Evolutionary conservation across 331 rosid species (phyloP), one percentile per base, ranked within the genome.

Genomic region (Erythrophleum ivorense): DNA sequence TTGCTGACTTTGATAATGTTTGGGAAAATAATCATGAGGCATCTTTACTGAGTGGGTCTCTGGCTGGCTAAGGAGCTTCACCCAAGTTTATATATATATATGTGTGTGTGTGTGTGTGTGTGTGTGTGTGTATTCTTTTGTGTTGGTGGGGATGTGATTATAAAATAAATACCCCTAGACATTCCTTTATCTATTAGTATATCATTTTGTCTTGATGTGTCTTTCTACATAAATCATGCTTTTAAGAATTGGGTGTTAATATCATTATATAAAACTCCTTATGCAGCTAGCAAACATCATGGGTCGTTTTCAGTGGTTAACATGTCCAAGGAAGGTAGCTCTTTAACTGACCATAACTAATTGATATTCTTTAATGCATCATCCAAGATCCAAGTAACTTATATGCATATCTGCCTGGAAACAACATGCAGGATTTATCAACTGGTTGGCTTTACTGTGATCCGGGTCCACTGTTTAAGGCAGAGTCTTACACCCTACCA

Each of bases 231-330:
- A 64, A 59, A 59, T 74, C 31, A 19, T 59, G 62, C 78, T 55
- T 41, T 79, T 52, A 60, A 46, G 62, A 69, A 84, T 69, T 78
- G 71, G 40, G 79, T 77, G 50, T 59, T 70, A n/a, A 64, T 74
- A 33, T 67, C 58, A 34, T 67, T 59, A 34, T 87, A 18, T 59
- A n/a, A 62, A 78, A 81, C 79, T 89, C 58, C 49, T 87, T 80
- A 57, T 92, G 91, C 88, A 95, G 99, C 95, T 95, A 64, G 97
- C 92, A 55, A 87, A 90, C 53, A 64, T 88, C 88, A 82, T 90
- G 94, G 92, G 92, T 75, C 87, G 86, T 48, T 92, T 80, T 82
- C 88, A 73, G 79, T 92, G 94, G 97, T 79, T 91, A 60, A 89
- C 92, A 24, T 89, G 93, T 84, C 93, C 96, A 5, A 88, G 96